These are phyloP conservation scores for Nakazawaea holstii DNA, from an alignment of 805 yeast genomes.

Conservation along the genomic window DNA sequence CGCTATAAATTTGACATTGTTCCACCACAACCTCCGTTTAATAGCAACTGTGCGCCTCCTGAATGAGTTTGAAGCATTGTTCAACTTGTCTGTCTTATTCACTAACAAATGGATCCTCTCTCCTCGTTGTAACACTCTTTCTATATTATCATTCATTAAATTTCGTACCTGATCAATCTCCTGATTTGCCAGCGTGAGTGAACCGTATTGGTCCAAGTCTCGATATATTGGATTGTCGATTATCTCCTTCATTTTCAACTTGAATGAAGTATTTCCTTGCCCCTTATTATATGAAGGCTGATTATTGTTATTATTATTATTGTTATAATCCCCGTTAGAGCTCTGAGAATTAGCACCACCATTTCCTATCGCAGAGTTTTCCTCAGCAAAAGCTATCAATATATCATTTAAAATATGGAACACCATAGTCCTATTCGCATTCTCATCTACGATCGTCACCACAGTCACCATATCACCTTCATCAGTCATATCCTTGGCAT, in stretches of 20 bases:
- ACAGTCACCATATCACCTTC: conserved; percentile 48
- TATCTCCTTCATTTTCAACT: conserved; percentile 49
- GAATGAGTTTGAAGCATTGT: conserved; percentile 60
- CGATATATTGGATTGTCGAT: conserved; percentile 39
- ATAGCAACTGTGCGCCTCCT: conserved; percentile 62
- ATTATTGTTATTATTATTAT: conserved; percentile 1
- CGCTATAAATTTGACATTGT: conserved; percentile 41
- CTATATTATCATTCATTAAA: conserved; percentile 70
- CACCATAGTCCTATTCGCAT: conserved; percentile 39
- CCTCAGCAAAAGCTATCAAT: conserved; percentile 40
- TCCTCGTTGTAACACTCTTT: conserved; percentile 68
- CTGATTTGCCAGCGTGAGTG: conserved; percentile 30
- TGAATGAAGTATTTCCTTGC: conserved; percentile 27
- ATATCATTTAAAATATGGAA: conserved; percentile 44
- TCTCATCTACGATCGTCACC: conserved; percentile 39
- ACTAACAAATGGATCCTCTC: conserved; percentile 69
- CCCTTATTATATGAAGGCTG: too few species aligned
- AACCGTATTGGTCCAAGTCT: conserved; percentile 21
- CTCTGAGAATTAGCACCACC: too few species aligned
- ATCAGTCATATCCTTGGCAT: conserved; percentile 38
- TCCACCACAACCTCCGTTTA: conserved; percentile 67
- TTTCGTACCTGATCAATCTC: conserved; percentile 63
- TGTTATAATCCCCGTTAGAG: background rate
- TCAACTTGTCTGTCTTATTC: conserved; percentile 73
- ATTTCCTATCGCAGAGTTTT: background rate